phyloP scores from a whole-genome alignment of 1,284 basidiomycete genomes.

The Fomitopsis pinicola region DNA sequence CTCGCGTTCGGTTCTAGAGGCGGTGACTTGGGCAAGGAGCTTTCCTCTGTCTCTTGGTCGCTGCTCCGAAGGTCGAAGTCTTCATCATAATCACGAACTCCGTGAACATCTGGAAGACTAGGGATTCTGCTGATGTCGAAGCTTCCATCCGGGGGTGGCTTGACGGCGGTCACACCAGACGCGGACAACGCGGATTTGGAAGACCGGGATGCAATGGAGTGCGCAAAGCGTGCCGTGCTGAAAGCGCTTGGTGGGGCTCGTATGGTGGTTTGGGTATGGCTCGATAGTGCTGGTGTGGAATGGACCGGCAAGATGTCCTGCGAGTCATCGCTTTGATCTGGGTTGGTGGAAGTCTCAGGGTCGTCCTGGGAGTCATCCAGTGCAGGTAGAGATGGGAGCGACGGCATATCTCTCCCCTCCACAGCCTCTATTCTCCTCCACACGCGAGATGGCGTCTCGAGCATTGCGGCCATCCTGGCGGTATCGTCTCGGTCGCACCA shows the following conservation, averaged over 20 bases:
- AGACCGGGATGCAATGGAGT: constrained; percentile 49
- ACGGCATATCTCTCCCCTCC: constrained; percentile 70
- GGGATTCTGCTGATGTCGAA: constrained; percentile 59
- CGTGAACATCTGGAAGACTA: constrained; percentile 40
- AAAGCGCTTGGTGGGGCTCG: constrained; percentile 51
- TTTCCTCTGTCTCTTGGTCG: constrained; percentile 36
- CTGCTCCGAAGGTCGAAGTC: constrained; percentile 35
- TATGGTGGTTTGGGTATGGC: constrained; percentile 41
- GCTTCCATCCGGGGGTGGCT: constrained; percentile 33
- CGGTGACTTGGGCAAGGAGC: constrained; percentile 43
- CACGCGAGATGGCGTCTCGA: constrained; percentile 77
- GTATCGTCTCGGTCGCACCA: background rate
- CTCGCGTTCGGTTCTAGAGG: constrained; percentile 33
- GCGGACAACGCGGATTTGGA: constrained; percentile 26
- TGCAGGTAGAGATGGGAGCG: constrained; percentile 65
- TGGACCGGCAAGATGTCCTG: constrained; percentile 44
- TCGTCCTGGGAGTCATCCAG: constrained; percentile 50
- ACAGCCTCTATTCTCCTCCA: constrained; percentile 72
- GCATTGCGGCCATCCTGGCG: constrained; percentile 27
- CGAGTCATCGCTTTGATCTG: constrained; percentile 23
- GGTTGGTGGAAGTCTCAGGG: constrained; percentile 17
- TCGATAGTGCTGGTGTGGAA: constrained; percentile 56
- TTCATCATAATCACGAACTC: constrained; percentile 22
- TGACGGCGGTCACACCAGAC: constrained; percentile 11
- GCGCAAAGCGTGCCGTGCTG: constrained; percentile 69